phyloP scores from a whole-genome alignment of 2,329 filamentous ascomycete species.

The Truncatella angustata region DNA sequence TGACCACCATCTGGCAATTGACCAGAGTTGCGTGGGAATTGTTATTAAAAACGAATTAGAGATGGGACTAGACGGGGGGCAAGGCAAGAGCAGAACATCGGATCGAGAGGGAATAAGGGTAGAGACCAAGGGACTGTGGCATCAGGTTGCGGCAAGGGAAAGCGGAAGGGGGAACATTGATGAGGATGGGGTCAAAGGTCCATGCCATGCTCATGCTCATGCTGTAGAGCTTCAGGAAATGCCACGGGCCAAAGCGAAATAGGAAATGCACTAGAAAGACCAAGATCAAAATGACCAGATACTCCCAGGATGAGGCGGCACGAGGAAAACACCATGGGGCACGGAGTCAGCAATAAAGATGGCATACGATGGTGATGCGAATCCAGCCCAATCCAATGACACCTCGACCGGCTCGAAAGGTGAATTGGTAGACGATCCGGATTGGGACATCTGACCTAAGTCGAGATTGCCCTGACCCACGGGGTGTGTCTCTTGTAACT shows the following conservation, averaged over 20 bases:
- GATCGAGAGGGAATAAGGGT: background rate
- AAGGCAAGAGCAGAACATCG: constrained; percentile 7
- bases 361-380: too few species aligned
- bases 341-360: background rate
- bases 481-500: background rate
- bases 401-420: background rate
- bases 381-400: background rate
- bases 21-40: constrained; percentile 36
- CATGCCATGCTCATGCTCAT: too few species aligned
- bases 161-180: background rate
- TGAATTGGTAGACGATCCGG: background rate
- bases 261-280: constrained; percentile 2
- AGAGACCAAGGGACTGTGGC: background rate
- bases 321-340: background rate
- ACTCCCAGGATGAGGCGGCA: background rate
- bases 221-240: constrained; percentile 4
- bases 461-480: background rate
- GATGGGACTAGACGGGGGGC: constrained; percentile 32
- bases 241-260: constrained; percentile 6
- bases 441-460: background rate
- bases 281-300: background rate
- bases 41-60: constrained; percentile 36
- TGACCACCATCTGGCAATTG: constrained; percentile 26
- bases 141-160: background rate
- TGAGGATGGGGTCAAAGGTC: too few species aligned